Percentiles rank a stretch among this genome's conserved stretches.
Conservation (phyloP, 208 protist genomes). For the Leishmania aethiopica region DNA sequence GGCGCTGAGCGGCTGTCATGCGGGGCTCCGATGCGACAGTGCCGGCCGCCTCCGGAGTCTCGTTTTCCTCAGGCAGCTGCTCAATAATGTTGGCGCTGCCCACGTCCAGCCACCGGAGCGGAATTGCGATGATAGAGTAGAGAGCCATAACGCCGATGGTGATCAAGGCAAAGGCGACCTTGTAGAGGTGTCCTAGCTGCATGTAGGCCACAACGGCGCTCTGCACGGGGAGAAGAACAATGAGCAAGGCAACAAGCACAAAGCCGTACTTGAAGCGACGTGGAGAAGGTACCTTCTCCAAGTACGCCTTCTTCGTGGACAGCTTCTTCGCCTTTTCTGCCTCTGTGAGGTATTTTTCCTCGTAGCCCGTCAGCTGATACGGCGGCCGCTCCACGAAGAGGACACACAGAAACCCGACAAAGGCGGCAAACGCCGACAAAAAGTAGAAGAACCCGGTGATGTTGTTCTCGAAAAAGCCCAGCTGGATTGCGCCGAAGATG, state of each 20-base stretch:
- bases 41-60: background rate
- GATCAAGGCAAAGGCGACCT: constrained; percentile 44
- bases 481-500: constrained; percentile 66
- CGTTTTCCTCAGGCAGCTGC: constrained; percentile 6
- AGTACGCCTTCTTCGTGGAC: constrained; percentile 51
- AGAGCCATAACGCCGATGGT: constrained; percentile 37
- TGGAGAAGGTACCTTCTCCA: constrained; percentile 68
- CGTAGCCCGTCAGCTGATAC: constrained; percentile 73
- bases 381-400: constrained; percentile 73
- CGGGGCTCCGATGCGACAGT: background rate
- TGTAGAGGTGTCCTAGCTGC: constrained; percentile 30
- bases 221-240: constrained; percentile 69
- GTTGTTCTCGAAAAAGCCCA: constrained; percentile 67
- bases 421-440: constrained; percentile 35
- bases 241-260: constrained; percentile 52
- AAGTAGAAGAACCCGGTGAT: constrained; percentile 69
- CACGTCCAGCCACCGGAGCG: constrained; percentile 49
- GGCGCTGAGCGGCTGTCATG: constrained; percentile 36
- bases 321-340: constrained; percentile 38
- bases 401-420: constrained; percentile 44
- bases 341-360: constrained; percentile 44
- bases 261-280: constrained; percentile 71
- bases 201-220: constrained; percentile 49
- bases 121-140: constrained; percentile 58
- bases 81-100: constrained; percentile 31